These are phyloP conservation scores for Candida jianshihensis DNA, from an alignment of 805 yeast genomes.

Conservation along the genomic window DNA sequence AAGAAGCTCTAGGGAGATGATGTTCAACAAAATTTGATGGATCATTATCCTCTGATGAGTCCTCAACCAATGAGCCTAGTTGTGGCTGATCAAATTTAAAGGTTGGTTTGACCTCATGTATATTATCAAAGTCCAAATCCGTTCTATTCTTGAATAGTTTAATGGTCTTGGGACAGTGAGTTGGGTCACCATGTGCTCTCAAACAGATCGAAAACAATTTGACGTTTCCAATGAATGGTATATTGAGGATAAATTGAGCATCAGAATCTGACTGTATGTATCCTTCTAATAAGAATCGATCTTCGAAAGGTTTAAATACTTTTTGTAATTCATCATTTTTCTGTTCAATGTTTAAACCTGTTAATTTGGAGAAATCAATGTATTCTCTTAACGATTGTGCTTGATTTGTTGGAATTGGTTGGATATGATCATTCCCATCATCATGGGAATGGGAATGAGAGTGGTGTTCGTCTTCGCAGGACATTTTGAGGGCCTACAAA, in stretches of 20 bases:
- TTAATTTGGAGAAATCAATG: slow-evolving; percentile 53
- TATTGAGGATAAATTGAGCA: slow-evolving; percentile 64
- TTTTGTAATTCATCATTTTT: slow-evolving; percentile 37
- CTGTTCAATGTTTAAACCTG: slow-evolving; percentile 57
- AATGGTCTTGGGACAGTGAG: slow-evolving; percentile 62
- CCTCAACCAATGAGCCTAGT: slow-evolving; percentile 44
- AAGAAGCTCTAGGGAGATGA: slow-evolving; percentile 64
- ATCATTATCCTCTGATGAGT: slow-evolving; percentile 27
- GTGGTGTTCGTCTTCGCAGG: slow-evolving; percentile 28
- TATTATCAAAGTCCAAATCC: slow-evolving; percentile 66
- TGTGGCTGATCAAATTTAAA: slow-evolving; percentile 57
- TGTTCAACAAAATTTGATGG: slow-evolving; percentile 66
- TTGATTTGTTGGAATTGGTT: slow-evolving; percentile 65
- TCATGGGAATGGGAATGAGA: slow-evolving; percentile 16
- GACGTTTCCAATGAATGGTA: slow-evolving; percentile 76
- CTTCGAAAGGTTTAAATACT: slow-evolving; percentile 43
- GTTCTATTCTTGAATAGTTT: slow-evolving; percentile 66
- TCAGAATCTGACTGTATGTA: slow-evolving; percentile 68
- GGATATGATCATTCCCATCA: slow-evolving; percentile 25
- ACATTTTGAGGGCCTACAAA: slow-evolving; percentile 16
- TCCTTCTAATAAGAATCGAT: slow-evolving; percentile 41
- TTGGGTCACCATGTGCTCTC: slow-evolving; percentile 51
- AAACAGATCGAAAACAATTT: slow-evolving; percentile 68
- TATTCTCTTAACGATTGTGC: slow-evolving; percentile 60
- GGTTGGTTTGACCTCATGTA: slow-evolving; percentile 40